Conservation (phyloP, 768 basidiomycete genomes). For the Psilocybe subaeruginosa region DNA sequence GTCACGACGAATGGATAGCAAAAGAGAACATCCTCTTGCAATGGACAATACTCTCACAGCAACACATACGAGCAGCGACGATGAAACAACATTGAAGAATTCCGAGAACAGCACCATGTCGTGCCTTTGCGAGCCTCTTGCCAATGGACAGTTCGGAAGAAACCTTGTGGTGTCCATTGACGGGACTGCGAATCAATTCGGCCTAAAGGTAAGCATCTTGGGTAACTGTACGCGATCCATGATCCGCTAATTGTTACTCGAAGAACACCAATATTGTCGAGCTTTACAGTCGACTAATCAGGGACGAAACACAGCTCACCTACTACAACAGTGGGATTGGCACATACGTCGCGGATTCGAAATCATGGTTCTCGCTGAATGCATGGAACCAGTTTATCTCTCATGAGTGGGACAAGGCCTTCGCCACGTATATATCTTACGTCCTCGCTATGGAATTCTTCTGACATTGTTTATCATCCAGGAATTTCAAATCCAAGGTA, state of each 20-base stretch:
- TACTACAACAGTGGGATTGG: conserved; percentile 6
- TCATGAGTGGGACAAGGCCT: conserved; percentile 7
- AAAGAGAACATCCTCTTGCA: no score
- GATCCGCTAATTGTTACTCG: no score
- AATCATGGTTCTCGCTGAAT: not conserved
- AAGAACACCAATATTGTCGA: no score
- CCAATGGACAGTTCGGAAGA: not conserved
- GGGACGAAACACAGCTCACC: not conserved
- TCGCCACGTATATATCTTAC: not conserved
- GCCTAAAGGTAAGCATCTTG: not conserved
- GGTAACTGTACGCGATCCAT: not conserved
- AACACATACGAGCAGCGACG: no score
- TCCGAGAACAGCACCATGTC: no score
- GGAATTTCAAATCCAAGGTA: conserved; percentile 38
- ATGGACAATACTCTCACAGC: no score
- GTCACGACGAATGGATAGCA: no score
- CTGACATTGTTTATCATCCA: not conserved
- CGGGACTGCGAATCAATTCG: no score
- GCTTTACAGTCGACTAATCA: not conserved
- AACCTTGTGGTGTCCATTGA: no score
- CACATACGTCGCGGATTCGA: not conserved
- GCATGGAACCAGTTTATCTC: not conserved
- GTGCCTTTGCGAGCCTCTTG: not conserved
- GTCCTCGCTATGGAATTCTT: conserved; percentile 2
- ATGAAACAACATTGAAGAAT: no score